These are phyloP conservation scores for Fusarium sp. DNA, from an alignment of 2,329 filamentous ascomycete genomes.

Conservation along the genomic window DNA sequence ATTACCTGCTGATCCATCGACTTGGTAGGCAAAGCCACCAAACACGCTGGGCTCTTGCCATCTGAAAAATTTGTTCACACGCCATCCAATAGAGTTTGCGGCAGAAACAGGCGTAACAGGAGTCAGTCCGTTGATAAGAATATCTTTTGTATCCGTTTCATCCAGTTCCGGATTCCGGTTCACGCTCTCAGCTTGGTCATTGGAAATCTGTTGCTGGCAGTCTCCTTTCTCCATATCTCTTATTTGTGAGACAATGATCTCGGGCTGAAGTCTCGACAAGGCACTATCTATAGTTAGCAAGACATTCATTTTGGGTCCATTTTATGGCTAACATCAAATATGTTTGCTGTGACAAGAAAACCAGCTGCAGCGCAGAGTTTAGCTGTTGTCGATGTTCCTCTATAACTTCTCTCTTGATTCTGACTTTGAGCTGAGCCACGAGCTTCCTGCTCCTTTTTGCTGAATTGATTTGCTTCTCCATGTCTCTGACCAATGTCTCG, in stretches of 20 bases:
- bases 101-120: too few species aligned
- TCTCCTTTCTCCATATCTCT: neutral
- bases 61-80: too few species aligned
- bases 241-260: conserved; percentile 15
- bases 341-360: conserved; percentile 24
- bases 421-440: neutral
- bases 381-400: conserved; percentile 23
- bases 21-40: too few species aligned
- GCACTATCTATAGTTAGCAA: neutral
- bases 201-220: neutral
- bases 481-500: neutral
- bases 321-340: conserved; percentile 16
- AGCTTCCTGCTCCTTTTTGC: neutral
- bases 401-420: conserved; percentile 18
- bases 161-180: too few species aligned
- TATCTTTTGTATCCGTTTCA: too few species aligned
- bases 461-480: conserved; percentile 17
- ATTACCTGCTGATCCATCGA: too few species aligned
- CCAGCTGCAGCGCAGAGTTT: conserved; percentile 8
- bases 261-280: conserved; percentile 12
- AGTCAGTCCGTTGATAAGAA: too few species aligned
- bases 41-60: too few species aligned
- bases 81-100: too few species aligned
- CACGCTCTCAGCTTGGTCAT: too few species aligned
- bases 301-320: neutral